phyloP scores from a whole-genome alignment of 345 rosid genomes.

The Corchorus olitorius region DNA sequence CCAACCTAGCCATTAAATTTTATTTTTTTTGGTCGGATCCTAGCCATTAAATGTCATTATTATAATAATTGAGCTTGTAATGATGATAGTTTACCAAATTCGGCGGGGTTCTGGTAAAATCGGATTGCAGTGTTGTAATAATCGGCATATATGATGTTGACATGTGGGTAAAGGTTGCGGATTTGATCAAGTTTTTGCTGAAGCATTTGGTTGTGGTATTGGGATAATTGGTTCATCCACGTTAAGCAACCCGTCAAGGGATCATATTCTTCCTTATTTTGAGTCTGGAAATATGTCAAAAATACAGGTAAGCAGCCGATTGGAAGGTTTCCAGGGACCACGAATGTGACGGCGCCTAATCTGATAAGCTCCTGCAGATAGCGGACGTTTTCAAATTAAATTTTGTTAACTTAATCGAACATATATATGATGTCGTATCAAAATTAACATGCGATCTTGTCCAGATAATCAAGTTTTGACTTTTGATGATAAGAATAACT shows the following conservation, averaged over 20 bases:
- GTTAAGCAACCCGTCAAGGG: constrained; percentile 43
- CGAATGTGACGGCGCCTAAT: constrained; percentile 41
- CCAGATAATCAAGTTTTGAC: background rate
- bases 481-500: no score
- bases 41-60: no score
- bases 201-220: constrained; percentile 40
- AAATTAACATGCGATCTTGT: no score
- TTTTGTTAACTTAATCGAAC: no score
- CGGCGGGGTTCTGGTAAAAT: constrained; percentile 30
- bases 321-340: constrained; percentile 53
- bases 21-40: no score
- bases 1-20: no score
- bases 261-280: constrained; percentile 32
- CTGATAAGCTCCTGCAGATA: constrained; percentile 53
- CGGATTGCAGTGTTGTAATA: constrained; percentile 39
- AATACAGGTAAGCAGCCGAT: constrained; percentile 39
- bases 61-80: no score
- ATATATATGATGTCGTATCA: no score
- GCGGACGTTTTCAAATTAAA: no score
- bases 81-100: constrained; percentile 50
- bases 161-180: constrained; percentile 29
- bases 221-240: constrained; percentile 42
- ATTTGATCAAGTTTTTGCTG: constrained; percentile 29
- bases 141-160: constrained; percentile 40
- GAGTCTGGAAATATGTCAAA: constrained; percentile 33